phyloP scores from a whole-genome alignment of 2,329 filamentous ascomycete species.

The Colletotrichum echinochloae region DNA sequence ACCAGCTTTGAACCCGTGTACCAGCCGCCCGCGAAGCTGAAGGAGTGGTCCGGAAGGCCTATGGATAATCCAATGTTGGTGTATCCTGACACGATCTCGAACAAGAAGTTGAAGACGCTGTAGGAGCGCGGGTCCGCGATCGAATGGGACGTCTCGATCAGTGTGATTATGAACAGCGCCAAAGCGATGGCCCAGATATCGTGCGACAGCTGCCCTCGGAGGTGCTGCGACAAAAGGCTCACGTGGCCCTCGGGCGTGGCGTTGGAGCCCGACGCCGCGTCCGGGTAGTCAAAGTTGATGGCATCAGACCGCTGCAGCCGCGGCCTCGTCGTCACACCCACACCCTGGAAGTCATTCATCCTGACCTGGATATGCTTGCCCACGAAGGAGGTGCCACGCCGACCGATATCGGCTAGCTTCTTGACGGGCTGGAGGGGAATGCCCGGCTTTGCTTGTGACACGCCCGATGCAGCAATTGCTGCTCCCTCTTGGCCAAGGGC shows the following conservation, averaged over 20 bases:
- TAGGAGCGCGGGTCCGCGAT: slow-evolving; percentile 62
- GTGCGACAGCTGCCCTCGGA: slow-evolving; percentile 73
- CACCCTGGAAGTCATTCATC: slow-evolving; percentile 58
- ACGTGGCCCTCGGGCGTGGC: slow-evolving; percentile 52
- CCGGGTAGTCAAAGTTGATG: slow-evolving; percentile 22
- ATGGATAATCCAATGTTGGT: slow-evolving; percentile 71
- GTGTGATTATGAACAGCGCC: slow-evolving; percentile 68
- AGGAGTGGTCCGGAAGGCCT: slow-evolving; percentile 64
- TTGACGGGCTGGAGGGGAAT: slow-evolving; percentile 58
- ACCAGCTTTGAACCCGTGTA: slow-evolving; percentile 68
- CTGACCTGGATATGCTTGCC: slow-evolving; percentile 64
- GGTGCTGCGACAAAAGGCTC: slow-evolving; percentile 67
- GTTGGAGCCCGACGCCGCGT: slow-evolving; percentile 19
- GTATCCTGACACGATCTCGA: slow-evolving; percentile 69
- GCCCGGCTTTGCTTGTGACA: slow-evolving; percentile 50
- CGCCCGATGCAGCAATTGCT: slow-evolving; percentile 41
- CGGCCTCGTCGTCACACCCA: slow-evolving; percentile 51
- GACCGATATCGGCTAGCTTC: slow-evolving; percentile 39
- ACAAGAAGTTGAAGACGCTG: slow-evolving; percentile 70
- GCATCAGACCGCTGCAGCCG: slow-evolving; percentile 35
- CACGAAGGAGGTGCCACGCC: slow-evolving; percentile 58
- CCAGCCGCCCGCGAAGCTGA: slow-evolving; percentile 67
- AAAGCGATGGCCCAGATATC: slow-evolving; percentile 77
- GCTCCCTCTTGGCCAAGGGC: slow-evolving; percentile 17
- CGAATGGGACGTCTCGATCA: slow-evolving; percentile 70